Evolutionary conservation across 495 filamentous ascomycete genomes (phyloP), one percentile per base, ranked within the genome.

Genomic region (Pyrenopolyporus hunteri): DNA sequence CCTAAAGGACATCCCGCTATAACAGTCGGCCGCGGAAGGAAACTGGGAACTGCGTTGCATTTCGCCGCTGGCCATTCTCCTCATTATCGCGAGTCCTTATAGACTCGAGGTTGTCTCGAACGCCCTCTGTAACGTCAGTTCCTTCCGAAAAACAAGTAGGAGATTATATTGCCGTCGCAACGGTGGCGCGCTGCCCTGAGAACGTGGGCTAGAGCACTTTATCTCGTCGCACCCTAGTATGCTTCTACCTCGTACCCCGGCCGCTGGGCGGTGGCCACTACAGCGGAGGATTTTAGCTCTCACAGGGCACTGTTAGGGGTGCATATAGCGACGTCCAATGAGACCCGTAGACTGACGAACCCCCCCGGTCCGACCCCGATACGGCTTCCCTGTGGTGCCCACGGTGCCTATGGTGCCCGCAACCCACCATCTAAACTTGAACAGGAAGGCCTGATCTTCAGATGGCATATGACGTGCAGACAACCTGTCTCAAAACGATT

Each of bases 401-500:
- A 52, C 49, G 42, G 54, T 59, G 61, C 37, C 54, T 46, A 39
- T 35, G n/a, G n/a, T n/a, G n/a, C n/a, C n/a, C n/a, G n/a, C n/a
- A n/a, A 31, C 42, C 49, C 28, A 28, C 33, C 11, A 19, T 58
- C 63, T 63, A 62, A 14, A 50, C 63, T 63, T 51, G 52, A 67
- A 67, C 7, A 67, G 63, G 63, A 62, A 67, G 63, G 63, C 42
- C 46, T 67, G 63, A 67, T 67, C 48, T 49, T 53, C 63, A 35
- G 40, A 48, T 62, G 58, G 52, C 63, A 67, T 62, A 67, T 67
- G 63, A 67, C 63, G 63, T 67, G 63, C 63, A 67, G 63, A 67
- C n/a, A 57, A 35, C 53, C 47, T 63, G 58, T 62, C 53, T 67
- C 53, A 50, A n/a, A 43, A 37, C 57, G 47, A 67, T 67, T 67